Evolutionary conservation across 352 stramenopile species (phyloP), one percentile per base, ranked within the genome.

Genomic region (Phytophthora constricta): DNA sequence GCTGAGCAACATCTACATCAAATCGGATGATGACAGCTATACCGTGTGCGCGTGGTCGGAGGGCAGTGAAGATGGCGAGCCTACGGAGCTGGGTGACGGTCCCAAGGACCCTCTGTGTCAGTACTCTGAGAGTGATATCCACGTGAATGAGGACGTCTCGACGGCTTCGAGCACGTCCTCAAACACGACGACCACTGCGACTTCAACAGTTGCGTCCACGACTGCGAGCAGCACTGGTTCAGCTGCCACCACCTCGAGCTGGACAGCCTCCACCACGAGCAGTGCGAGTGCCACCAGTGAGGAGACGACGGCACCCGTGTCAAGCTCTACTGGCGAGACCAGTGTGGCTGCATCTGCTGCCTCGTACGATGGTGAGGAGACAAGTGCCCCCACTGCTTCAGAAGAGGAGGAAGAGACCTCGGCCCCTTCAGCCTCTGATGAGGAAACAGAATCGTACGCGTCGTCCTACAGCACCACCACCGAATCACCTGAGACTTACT

Each of bases 61-160:
- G 31, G 68, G 65, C 10, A 75, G 13, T 19, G 62, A 70, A 20
- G 47, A 74, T 26, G 68, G 50, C 4, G 72, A 83, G 43, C 68
- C 65, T 7, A 72, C 57, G 27, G 65, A 79, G 27, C 50, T 83
- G 2, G 75, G 75, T n/a, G 68, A 75, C 13, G 75, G 75, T 5
- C 71, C 72, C 50, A 74, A 71, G 42, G 52, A 70, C 17, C 64
- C 64, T 14, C 28, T 77, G 39, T 77, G 70, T 28, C 63, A 76
- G 37, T 76, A 76, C 58, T 61, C 68, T 9, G 68, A 76, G 54
- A 76, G 64, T 27, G 70, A 77, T 50, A 68, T 77, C 23, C 59
- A 70, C 43, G 28, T 76, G 25, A 72, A 72, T 23, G 57, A 45
- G 22, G 64, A 71, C 4, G 57, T 67, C 19, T 67, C 56, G 34